Evolutionary conservation across 2,329 filamentous ascomycete species (phyloP).

Genomic region (Leptographium procerum): DNA sequence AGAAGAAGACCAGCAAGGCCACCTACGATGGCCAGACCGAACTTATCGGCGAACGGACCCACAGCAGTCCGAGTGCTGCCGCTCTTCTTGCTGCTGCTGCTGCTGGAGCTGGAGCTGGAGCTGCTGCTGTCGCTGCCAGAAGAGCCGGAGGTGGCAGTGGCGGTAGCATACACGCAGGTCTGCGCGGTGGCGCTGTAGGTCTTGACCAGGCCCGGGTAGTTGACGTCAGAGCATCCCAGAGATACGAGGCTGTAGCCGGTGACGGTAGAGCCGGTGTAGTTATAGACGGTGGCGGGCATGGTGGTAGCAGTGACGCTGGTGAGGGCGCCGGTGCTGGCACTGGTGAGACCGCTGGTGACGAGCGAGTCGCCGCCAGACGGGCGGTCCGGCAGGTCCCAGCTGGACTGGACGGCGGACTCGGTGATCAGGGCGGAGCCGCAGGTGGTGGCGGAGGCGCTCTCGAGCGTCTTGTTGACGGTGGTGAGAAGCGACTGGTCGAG

Average conservation of each 20-base stretch:
- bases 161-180: constrained; percentile 2
- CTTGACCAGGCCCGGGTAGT: constrained; percentile 2
- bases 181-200: constrained; percentile 2
- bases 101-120: not conserved
- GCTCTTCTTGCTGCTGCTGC: not conserved
- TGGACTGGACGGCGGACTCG: not conserved
- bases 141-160: not conserved
- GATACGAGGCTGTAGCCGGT: constrained; percentile 3
- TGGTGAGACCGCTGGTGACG: constrained; percentile 1
- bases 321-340: constrained; percentile 2
- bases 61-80: not conserved
- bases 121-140: not conserved
- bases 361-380: constrained; percentile 1
- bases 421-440: not conserved
- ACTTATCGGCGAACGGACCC: not conserved
- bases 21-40: not conserved
- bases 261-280: constrained; percentile 3
- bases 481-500: not conserved
- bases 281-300: constrained; percentile 3
- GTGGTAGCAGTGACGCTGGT: constrained; percentile 4
- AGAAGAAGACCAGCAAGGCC: not conserved
- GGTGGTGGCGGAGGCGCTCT: not conserved
- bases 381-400: constrained; percentile 2
- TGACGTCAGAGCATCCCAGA: constrained; percentile 6
- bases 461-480: not conserved